phyloP scores from a whole-genome alignment of 768 basidiomycete species.

The Rhizopogon sp. region DNA sequence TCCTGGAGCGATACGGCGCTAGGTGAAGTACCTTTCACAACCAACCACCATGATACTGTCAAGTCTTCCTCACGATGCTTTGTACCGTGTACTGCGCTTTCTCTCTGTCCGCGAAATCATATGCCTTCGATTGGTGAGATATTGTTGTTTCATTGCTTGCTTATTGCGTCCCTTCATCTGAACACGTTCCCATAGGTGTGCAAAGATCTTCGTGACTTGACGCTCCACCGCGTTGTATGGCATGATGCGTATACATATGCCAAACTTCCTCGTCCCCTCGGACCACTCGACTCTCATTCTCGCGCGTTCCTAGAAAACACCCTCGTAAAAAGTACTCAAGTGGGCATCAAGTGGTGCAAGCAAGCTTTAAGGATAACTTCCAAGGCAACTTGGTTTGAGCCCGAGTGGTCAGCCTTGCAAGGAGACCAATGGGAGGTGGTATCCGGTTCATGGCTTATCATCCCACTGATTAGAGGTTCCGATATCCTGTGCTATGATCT shows the following conservation, averaged over 20 bases:
- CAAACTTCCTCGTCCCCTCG: not conserved
- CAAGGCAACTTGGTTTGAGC: not conserved
- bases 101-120: not conserved
- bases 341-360: not conserved
- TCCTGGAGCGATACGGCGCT: not conserved
- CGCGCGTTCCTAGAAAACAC: not conserved
- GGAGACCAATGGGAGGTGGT: conserved; percentile 1
- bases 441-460: not conserved
- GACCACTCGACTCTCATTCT: not conserved
- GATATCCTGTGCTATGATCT: not conserved
- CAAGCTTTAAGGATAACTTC: not conserved
- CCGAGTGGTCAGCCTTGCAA: not conserved
- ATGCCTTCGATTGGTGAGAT: not conserved
- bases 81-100: not conserved
- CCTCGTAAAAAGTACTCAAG: not conserved
- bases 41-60: not conserved
- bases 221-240: not conserved
- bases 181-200: not conserved
- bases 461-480: not conserved
- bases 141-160: not conserved
- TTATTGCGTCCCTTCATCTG: not conserved
- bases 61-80: not conserved
- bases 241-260: not conserved
- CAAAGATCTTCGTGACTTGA: not conserved
- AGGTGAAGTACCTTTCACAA: not conserved